Base-by-base conservation (phyloP, 257 asterid genomes). In the Jaltomata sinuosa region DNA sequence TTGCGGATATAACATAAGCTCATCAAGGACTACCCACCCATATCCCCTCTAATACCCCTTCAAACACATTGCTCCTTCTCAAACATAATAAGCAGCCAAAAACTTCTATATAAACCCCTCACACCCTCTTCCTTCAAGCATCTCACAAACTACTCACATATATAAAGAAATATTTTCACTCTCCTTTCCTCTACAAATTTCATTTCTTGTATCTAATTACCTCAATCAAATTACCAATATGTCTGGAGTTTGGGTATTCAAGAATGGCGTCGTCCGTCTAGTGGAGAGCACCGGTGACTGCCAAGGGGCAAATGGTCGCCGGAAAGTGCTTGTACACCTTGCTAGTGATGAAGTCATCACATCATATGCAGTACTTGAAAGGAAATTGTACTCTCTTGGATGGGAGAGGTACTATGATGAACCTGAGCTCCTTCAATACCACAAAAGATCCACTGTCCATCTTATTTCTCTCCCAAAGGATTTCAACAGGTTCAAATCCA, bases 331-430 rank as follows among this genome's bases (percentile, higher is more conserved):
- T 16, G 91, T 90, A 16, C 91, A 90, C 32, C 55, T 88, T 11
- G 27, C 84, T 2, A 88, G 85, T 19, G 84, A 85, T 21, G 92
- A 90, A 7, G 84, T 80, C 21, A 87, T 90, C 31, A 87, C 91
- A 45, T 88, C 92, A 5, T 90, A 90, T 54, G 84, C 84, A 7
- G 69, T 87, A 32, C 91, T 90, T 12, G 92, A 90, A 64, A 82
- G 84, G 22, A 90, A 88, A 59, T 68, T 90, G 12, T 7, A 68
- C 4, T 74, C 86, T 0, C 86, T 90, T 14, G 92, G 92, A 11
- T 90, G 92, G 92, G 92, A 90, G 83, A 88, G 92, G 76, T 90
- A 90, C 6, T 87, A 90, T 59, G 91, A 88, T 38, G 92, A 90
- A 57, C 91, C 90, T 9, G 90, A 87, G 10, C 89, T 90, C 22